Evolutionary conservation across 805 yeast species (phyloP).

Genomic region (Myxozyma kluyveri): DNA sequence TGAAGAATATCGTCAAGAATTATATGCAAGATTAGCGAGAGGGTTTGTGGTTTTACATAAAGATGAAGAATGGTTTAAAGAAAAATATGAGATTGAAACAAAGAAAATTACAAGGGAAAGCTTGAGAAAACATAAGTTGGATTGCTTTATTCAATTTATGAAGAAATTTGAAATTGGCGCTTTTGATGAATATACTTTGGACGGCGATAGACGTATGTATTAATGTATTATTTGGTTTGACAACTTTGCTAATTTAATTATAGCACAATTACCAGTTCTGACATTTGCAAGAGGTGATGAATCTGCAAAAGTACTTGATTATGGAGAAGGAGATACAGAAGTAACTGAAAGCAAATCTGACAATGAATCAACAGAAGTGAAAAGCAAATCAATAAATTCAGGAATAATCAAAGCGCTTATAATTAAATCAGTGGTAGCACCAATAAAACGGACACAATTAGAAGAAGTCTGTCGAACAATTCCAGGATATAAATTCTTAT

Average conservation of each 20-base stretch:
- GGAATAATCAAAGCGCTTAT: slow-evolving; percentile 14
- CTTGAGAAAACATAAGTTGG: slow-evolving; percentile 9
- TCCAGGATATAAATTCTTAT: slow-evolving; percentile 23
- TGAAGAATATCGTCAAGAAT: slow-evolving; percentile 22
- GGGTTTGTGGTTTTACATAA: slow-evolving; percentile 26
- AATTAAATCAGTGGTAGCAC: slow-evolving; percentile 26
- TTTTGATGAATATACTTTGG: slow-evolving; percentile 23
- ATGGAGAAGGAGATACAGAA: not conserved
- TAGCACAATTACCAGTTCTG: slow-evolving; percentile 5
- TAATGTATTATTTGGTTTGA: not conserved
- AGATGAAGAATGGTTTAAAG: slow-evolving; percentile 30
- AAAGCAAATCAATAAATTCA: not conserved
- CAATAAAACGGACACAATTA: slow-evolving; percentile 14
- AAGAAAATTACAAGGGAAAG: not conserved
- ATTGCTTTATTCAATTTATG: slow-evolving; percentile 15
- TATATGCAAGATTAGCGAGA: slow-evolving; percentile 28
- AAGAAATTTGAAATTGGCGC: slow-evolving; percentile 18
- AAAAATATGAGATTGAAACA: slow-evolving; percentile 18
- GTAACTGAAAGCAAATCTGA: slow-evolving; percentile 3
- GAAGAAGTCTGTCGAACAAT: slow-evolving; percentile 11
- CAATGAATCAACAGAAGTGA: not conserved
- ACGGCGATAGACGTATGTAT: slow-evolving; percentile 16
- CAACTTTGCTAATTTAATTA: not conserved
- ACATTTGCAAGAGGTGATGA: not conserved
- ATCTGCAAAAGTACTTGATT: not conserved